Evolutionary conservation across 257 asterid species (phyloP).

Genomic region (Forsythia suspensa): DNA sequence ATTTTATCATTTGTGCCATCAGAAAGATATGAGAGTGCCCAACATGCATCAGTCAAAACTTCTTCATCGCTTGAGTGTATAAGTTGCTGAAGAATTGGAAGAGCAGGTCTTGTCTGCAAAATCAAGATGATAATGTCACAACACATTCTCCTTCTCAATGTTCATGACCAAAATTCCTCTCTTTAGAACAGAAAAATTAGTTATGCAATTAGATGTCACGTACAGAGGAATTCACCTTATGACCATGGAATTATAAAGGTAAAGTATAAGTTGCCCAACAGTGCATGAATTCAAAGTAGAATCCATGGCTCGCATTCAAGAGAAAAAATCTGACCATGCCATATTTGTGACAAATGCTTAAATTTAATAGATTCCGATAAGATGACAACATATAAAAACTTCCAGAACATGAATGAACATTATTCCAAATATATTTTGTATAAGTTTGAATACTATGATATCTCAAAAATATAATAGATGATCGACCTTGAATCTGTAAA

Average conservation of each 20-base stretch:
- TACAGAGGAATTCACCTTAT: background rate
- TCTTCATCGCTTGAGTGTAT: conserved; percentile 81
- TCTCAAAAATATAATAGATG: background rate
- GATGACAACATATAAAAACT: background rate
- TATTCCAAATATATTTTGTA: background rate
- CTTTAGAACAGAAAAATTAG: background rate
- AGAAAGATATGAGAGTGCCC: conserved; percentile 93
- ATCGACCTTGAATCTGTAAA: background rate
- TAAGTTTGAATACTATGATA: background rate
- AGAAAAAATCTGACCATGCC: background rate
- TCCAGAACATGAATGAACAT: background rate
- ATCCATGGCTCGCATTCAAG: background rate
- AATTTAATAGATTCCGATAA: background rate
- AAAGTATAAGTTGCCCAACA: background rate
- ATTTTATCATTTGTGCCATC: conserved; percentile 89
- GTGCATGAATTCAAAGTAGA: background rate
- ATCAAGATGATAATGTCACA: conserved; percentile 20
- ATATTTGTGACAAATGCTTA: background rate
- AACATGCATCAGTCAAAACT: conserved; percentile 88
- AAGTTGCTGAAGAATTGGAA: conserved; percentile 76
- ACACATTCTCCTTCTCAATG: background rate
- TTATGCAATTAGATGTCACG: background rate
- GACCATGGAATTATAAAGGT: conserved; percentile 1
- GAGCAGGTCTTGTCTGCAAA: conserved; percentile 78
- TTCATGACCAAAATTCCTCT: background rate